phyloP scores from a whole-genome alignment of 1,284 basidiomycete species.

The Sporisorium sorghi region DNA sequence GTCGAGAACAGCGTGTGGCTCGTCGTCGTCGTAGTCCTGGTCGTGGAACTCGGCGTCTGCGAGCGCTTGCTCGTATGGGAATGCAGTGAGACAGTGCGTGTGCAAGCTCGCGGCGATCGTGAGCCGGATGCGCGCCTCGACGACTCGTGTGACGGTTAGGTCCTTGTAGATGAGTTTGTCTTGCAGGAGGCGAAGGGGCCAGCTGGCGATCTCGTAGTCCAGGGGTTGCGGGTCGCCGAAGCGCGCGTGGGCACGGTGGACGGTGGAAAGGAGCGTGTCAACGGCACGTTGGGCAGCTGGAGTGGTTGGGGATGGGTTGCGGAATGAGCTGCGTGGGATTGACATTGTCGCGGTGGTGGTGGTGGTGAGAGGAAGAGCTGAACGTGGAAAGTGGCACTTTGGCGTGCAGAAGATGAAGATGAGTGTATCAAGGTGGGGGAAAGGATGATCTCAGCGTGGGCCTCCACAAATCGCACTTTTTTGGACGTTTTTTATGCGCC shows the following conservation, averaged over 20 bases:
- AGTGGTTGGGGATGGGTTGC: conserved; percentile 21
- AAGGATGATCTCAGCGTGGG: neutral
- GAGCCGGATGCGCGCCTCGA: conserved; percentile 35
- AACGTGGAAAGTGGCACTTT: neutral
- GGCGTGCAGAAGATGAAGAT: neutral
- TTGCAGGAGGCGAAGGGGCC: conserved; percentile 6
- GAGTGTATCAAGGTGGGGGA: no score
- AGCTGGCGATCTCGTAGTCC: conserved; percentile 18
- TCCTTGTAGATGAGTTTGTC: neutral
- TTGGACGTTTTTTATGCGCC: no score
- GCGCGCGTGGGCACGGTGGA: conserved; percentile 8
- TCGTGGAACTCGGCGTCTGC: neutral
- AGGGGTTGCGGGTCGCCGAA: conserved; percentile 13
- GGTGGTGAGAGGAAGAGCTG: neutral
- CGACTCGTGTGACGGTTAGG: conserved; percentile 6
- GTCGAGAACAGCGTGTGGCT: neutral
- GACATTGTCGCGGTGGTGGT: conserved; percentile 10
- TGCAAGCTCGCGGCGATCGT: conserved; percentile 26
- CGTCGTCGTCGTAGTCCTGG: neutral
- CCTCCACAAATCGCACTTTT: no score
- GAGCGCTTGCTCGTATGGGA: conserved; percentile 27
- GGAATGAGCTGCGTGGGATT: conserved; percentile 23
- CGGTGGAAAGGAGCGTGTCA: conserved; percentile 29
- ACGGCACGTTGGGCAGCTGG: conserved; percentile 16
- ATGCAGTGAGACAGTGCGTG: conserved; percentile 51